A percentile compares a stretch with the other conserved stretches of the same genome.
Evolutionary conservation across 1,139 yeast species (phyloP).

Genomic region (Casaregolazyma lundiana): DNA sequence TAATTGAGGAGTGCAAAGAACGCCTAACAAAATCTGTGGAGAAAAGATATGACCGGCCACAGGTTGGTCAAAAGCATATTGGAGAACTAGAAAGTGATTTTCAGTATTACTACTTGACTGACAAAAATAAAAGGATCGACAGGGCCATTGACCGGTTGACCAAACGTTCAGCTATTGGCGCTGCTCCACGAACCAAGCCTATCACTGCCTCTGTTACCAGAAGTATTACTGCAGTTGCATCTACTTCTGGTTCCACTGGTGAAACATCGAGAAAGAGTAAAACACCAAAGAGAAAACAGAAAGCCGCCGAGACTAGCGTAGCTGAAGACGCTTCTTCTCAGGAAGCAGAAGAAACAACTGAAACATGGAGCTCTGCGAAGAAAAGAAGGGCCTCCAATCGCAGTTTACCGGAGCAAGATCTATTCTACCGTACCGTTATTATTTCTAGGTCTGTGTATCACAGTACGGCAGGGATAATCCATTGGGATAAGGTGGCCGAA

Average conservation of each 20-base stretch:
- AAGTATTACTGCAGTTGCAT: no score
- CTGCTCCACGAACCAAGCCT: neutral
- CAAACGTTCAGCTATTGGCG: neutral
- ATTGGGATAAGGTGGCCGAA: slow-evolving; percentile 53
- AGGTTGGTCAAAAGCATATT: neutral
- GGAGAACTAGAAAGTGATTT: slow-evolving; percentile 7
- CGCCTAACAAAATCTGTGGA: slow-evolving; percentile 3
- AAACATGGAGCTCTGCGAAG: neutral
- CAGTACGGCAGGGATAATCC: slow-evolving; percentile 41
- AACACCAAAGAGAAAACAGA: neutral
- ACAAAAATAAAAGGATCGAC: slow-evolving; percentile 5
- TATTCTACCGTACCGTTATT: slow-evolving; percentile 53
- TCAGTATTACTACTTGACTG: slow-evolving; percentile 7
- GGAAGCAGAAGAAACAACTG: neutral
- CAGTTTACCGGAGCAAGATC: slow-evolving; percentile 39
- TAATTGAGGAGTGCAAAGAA: slow-evolving; percentile 23
- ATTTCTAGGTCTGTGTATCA: slow-evolving; percentile 54
- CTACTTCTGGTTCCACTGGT: no score
- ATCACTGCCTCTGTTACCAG: no score
- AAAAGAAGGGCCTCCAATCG: slow-evolving; percentile 4
- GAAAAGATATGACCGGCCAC: neutral
- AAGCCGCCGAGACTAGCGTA: neutral
- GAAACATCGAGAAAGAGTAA: neutral
- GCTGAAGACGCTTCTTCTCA: neutral
- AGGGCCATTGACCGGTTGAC: slow-evolving; percentile 6